phyloP scores from a whole-genome alignment of 2,329 filamentous ascomycete genomes.

The Pseudopyrenochaeta lycopersici region DNA sequence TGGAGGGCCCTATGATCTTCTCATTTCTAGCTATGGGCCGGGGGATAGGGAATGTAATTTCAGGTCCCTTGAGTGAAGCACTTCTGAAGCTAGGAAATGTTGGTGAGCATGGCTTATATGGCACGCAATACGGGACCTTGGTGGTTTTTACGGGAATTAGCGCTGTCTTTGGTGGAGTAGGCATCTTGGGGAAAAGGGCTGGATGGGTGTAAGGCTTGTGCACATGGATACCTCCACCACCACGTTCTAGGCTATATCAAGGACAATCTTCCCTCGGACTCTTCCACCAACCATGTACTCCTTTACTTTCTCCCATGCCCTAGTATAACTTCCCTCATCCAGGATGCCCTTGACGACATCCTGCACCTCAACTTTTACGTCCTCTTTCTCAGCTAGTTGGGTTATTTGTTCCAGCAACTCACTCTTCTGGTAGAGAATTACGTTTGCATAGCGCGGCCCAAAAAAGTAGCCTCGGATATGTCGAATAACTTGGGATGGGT shows the following conservation, averaged over 20 bases:
- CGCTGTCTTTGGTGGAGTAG: not conserved
- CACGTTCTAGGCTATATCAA: constrained; percentile 20
- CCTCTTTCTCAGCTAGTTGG: constrained; percentile 28
- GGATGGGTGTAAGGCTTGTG: not conserved
- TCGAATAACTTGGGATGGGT: constrained; percentile 35
- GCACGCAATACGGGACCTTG: not conserved
- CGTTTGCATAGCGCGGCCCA: constrained; percentile 42
- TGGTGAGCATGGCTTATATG: not conserved
- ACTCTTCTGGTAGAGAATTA: constrained; percentile 32
- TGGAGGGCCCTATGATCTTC: constrained; percentile 58
- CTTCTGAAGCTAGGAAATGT: not conserved
- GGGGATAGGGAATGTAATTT: constrained; percentile 60
- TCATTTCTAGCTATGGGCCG: constrained; percentile 56
- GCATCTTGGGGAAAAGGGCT: not conserved
- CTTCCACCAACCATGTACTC: constrained; percentile 37
- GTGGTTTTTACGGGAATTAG: not conserved
- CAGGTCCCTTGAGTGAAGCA: constrained; percentile 59
- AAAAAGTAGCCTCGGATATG: constrained; percentile 32
- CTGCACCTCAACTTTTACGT: constrained; percentile 35
- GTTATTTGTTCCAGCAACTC: constrained; percentile 34
- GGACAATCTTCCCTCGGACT: constrained; percentile 42
- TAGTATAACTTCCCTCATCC: constrained; percentile 19
- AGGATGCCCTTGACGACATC: constrained; percentile 39
- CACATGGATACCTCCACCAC: too few species aligned
- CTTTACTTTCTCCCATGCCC: constrained; percentile 35